These are phyloP conservation scores for Aurinia saxatilis DNA, from an alignment of 345 rosid genomes.

Conservation along the genomic window DNA sequence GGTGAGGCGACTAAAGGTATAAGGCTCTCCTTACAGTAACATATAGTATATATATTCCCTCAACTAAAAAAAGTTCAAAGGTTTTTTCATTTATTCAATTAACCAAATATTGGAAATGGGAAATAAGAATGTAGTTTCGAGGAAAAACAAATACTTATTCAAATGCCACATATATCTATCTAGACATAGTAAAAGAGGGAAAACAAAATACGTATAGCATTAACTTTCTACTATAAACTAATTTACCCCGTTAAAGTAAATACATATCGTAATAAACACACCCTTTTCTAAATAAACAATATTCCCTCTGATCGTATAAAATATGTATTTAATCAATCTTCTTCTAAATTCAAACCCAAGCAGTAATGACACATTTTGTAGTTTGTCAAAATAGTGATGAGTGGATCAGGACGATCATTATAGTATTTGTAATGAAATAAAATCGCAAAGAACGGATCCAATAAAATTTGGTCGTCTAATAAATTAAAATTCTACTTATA, in stretches of 20 bases:
- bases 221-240: background rate
- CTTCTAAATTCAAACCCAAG: slow-evolving; percentile 14
- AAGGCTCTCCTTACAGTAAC: too few relatives aligned
- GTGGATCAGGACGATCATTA: slow-evolving; percentile 9
- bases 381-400: background rate
- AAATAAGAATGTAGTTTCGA: too few relatives aligned
- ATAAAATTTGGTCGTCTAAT: slow-evolving; percentile 30
- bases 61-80: too few relatives aligned
- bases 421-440: background rate
- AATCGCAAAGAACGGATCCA: slow-evolving; percentile 20
- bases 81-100: background rate
- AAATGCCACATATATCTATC: background rate
- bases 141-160: background rate
- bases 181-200: slow-evolving; percentile 2
- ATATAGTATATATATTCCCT: too few relatives aligned
- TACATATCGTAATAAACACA: slow-evolving; percentile 17
- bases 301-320: slow-evolving; percentile 3
- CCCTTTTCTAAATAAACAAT: slow-evolving; percentile 11
- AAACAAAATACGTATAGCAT: slow-evolving; percentile 12
- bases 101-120: background rate
- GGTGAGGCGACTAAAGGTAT: too few relatives aligned
- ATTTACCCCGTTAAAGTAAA: slow-evolving; percentile 16
- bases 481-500: slow-evolving; percentile 23
- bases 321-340: background rate
- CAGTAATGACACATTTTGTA: slow-evolving; percentile 23